phyloP scores from a whole-genome alignment of 768 basidiomycete genomes.

The Clavaria fumosa region DNA sequence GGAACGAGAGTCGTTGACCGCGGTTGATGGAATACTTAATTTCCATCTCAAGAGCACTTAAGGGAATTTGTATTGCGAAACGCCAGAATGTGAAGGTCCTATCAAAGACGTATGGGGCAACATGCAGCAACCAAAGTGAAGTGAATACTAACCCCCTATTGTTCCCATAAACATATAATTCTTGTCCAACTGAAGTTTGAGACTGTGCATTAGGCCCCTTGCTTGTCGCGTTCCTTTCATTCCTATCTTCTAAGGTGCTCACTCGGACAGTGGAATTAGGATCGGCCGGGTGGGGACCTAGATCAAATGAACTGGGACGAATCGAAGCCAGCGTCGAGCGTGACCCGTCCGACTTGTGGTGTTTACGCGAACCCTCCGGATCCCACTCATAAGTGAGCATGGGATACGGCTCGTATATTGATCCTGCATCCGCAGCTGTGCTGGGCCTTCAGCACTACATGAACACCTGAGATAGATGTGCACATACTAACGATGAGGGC shows the following conservation, averaged over 20 bases:
- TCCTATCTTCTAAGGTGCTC: too few relatives aligned
- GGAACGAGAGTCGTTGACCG: slow-evolving; percentile 64
- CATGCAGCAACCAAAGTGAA: slow-evolving; percentile 1
- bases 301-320: slow-evolving; percentile 28
- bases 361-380: slow-evolving; percentile 24
- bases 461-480: neutral
- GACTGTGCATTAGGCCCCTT: slow-evolving; percentile 23
- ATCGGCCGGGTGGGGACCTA: slow-evolving; percentile 63
- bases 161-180: slow-evolving; percentile 56
- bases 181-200: slow-evolving; percentile 40
- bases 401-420: slow-evolving; percentile 62
- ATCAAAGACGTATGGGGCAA: neutral
- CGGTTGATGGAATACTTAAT: slow-evolving; percentile 73
- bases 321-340: too few relatives aligned
- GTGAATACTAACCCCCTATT: slow-evolving; percentile 30
- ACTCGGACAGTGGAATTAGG: slow-evolving; percentile 49
- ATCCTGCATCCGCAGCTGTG: slow-evolving; percentile 63
- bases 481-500: slow-evolving; percentile 77
- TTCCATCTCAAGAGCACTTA: slow-evolving; percentile 54
- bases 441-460: too few relatives aligned
- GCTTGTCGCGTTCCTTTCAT: too few relatives aligned
- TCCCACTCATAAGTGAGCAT: slow-evolving; percentile 62
- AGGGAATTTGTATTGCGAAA: slow-evolving; percentile 72
- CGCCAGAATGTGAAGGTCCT: slow-evolving; percentile 93
- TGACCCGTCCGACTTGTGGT: slow-evolving; percentile 12